Evolutionary conservation across 2,329 filamentous ascomycete genomes (phyloP), one percentile per base, ranked within the genome.

Genomic region (Phaeosphaeriaceae sp.): DNA sequence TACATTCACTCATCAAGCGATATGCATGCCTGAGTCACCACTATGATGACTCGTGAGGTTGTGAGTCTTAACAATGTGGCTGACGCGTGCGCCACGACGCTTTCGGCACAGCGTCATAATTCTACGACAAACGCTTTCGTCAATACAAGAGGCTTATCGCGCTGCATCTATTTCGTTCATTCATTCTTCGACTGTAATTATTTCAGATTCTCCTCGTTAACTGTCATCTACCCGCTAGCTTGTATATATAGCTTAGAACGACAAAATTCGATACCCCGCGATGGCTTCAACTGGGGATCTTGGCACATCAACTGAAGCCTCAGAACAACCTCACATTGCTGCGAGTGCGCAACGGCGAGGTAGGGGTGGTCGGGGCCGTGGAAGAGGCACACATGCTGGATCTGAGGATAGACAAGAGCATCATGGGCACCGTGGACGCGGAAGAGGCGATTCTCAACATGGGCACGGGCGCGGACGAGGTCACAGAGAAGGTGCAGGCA

Each of bases 401-500:
- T 16, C 37, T 18, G 66, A 64, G 28, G 61, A 63, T 4, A 52
- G 52, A 6, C 52, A 55, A 7, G 64, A 68, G 23, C 41, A 58
- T 15, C 42, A 48, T 28, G 54, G 58, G 16, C 42, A 52, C 18
- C 60, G 68, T 48, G 68, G 66, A n/a, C 66, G 72, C 48, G 69
- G 68, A 49, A 64, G 72, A 63, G 72, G 72, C 37, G 62, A 71
- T 52, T 55, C 50, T 21, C 61, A 70, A 48, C 52, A 59, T 21
- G 63, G 64, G 11, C 63, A 69, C 52, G 73, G 73, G 29, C 64
- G 60, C 34, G 54, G 63, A 28, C 60, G 62, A 42, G 63, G 68
- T 15, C 64, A 69, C 42, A 63, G 71, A 58, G 72, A 73, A 8
- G 60, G 70, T 49, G 63, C 66, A 42, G 59, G 65, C 44, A 60